A percentile compares a stretch with the other conserved stretches of the same genome.
Conservation (phyloP, 176 grass and related monocot species). For the Oryza meridionalis region DNA sequence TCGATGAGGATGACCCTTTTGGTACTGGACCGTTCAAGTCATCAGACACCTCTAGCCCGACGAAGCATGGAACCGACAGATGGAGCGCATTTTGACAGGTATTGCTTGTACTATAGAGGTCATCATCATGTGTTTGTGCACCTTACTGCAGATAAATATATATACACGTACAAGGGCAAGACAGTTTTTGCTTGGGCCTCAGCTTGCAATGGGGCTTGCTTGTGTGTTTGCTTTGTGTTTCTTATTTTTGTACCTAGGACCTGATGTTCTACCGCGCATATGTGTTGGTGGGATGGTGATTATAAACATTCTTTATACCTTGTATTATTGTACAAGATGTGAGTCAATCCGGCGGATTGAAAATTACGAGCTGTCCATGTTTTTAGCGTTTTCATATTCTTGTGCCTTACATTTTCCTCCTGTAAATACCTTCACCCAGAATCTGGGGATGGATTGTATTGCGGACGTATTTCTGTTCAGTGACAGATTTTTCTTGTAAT, state of each 20-base stretch:
- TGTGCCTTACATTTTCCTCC: background rate
- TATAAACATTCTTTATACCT: constrained; percentile 79
- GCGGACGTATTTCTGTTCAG: background rate
- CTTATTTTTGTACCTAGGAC: constrained; percentile 52
- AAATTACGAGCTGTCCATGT: constrained; percentile 5
- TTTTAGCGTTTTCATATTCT: background rate
- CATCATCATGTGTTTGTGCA: constrained; percentile 39
- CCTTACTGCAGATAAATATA: constrained; percentile 61
- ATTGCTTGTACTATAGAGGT: constrained; percentile 37
- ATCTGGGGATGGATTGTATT: background rate
- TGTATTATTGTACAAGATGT: constrained; percentile 56
- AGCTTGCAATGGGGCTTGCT: constrained; percentile 32
- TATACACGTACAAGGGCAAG: constrained; percentile 57
- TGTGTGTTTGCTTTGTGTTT: constrained; percentile 49
- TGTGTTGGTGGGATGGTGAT: constrained; percentile 42
- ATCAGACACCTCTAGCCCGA: constrained; percentile 62
- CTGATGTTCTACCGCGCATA: constrained; percentile 21
- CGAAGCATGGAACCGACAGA: constrained; percentile 73
- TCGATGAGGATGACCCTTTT: constrained; percentile 73
- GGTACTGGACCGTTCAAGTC: constrained; percentile 71
- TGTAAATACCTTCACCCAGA: constrained; percentile 34
- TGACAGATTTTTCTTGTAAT: background rate
- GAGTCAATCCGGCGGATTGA: constrained; percentile 30
- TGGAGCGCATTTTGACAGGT: constrained; percentile 84
- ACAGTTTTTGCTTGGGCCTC: constrained; percentile 41